These are phyloP conservation scores for Cladorrhinum sp. DNA, from an alignment of 2,329 filamentous ascomycete species.

Conservation along the genomic window DNA sequence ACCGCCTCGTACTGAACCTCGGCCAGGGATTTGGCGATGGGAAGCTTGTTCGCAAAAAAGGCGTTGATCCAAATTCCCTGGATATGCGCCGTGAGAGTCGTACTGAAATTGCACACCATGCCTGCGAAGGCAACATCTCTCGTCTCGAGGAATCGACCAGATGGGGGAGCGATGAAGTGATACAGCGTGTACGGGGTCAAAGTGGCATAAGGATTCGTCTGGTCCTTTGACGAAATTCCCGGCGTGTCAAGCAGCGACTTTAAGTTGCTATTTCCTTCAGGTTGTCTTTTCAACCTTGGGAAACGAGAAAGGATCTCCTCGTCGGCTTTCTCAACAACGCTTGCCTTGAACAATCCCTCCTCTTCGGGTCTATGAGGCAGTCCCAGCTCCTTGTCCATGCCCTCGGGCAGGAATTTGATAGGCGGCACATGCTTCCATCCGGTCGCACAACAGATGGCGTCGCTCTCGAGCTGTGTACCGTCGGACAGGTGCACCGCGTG, in stretches of 20 bases:
- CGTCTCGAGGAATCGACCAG: conserved; percentile 34
- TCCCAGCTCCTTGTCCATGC: conserved; percentile 46
- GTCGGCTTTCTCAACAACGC: conserved; percentile 46
- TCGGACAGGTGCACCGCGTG: conserved; percentile 50
- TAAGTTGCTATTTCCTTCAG: conserved; percentile 45
- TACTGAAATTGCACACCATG: conserved; percentile 42
- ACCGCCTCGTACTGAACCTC: conserved; percentile 53
- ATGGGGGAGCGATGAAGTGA: conserved; percentile 46
- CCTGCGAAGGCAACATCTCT: conserved; percentile 47
- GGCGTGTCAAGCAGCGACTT: conserved; percentile 41
- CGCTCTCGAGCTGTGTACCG: conserved; percentile 44
- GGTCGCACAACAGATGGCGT: conserved; percentile 54
- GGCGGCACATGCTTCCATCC: conserved; percentile 56
- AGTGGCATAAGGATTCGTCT: conserved; percentile 27
- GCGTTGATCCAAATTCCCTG: conserved; percentile 63
- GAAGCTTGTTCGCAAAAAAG: conserved; percentile 56
- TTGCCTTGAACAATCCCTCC: conserved; percentile 35
- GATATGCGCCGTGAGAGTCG: conserved; percentile 40
- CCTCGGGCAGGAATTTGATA: conserved; percentile 50
- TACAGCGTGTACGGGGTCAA: conserved; percentile 43
- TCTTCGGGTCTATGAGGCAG: conserved; percentile 40
- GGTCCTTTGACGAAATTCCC: conserved; percentile 35
- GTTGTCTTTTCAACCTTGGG: conserved; percentile 51
- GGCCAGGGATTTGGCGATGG: conserved; percentile 38
- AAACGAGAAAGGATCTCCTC: conserved; percentile 51